A percentile compares a stretch with the other conserved stretches of the same genome.
Evolutionary conservation across 331 rosid species (phyloP).

Genomic region (Phaseolus coccineus): DNA sequence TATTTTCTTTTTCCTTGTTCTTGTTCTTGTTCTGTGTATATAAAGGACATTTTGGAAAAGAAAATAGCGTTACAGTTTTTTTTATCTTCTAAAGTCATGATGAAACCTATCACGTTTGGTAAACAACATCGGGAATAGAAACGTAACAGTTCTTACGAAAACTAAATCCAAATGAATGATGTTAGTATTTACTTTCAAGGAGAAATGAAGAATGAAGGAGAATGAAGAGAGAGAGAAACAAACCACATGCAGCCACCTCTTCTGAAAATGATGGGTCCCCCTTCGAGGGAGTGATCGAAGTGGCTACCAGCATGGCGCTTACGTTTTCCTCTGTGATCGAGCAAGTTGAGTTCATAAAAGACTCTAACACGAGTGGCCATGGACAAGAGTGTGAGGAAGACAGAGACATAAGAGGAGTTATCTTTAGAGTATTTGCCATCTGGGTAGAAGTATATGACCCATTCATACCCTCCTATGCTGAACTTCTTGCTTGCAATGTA

Average conservation of each 20-base stretch:
- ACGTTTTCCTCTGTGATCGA: slow-evolving; percentile 71
- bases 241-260: slow-evolving; percentile 94
- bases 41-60: no score
- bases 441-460: slow-evolving; percentile 92
- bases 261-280: slow-evolving; percentile 87
- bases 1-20: no score
- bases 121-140: no score
- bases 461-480: slow-evolving; percentile 82
- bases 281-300: slow-evolving; percentile 80
- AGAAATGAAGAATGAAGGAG: no score
- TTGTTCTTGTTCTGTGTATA: no score
- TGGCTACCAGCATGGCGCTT: slow-evolving; percentile 86
- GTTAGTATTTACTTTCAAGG: no score
- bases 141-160: no score
- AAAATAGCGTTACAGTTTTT: no score
- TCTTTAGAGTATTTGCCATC: slow-evolving; percentile 90
- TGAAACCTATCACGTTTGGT: no score
- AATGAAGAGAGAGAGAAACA: no score
- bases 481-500: slow-evolving; percentile 86
- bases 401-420: slow-evolving; percentile 84
- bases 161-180: no score
- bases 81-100: no score
- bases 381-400: slow-evolving; percentile 84
- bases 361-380: slow-evolving; percentile 85
- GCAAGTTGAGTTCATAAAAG: slow-evolving; percentile 73